Percentiles rank a stretch among this genome's conserved stretches.
Evolutionary conservation across 768 basidiomycete genomes (phyloP).

Genomic region (Boletus tylopilopsis): DNA sequence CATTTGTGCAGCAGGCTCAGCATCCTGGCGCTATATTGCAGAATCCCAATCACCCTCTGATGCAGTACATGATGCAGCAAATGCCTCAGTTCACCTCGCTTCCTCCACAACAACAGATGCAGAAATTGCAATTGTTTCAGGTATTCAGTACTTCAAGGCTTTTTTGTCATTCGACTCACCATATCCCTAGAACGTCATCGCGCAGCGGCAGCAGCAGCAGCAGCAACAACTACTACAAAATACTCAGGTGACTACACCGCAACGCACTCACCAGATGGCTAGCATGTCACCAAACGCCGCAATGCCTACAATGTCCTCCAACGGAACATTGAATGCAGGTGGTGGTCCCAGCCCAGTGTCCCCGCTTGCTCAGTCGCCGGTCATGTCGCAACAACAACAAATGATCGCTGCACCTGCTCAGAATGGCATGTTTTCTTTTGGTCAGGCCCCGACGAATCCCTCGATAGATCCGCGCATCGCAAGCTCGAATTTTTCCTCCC

Average conservation of each 20-base stretch:
- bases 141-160: conserved; percentile 29
- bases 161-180: conserved; percentile 6
- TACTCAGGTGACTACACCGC: conserved; percentile 16
- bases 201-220: conserved; percentile 27
- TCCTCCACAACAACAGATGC: conserved; percentile 53
- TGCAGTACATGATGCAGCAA: conserved; percentile 49
- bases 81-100: conserved; percentile 53
- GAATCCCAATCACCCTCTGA: conserved; percentile 51
- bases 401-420: conserved; percentile 27
- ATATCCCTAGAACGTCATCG: conserved; percentile 12
- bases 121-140: conserved; percentile 52
- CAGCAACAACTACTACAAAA: conserved; percentile 25
- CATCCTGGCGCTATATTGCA: conserved; percentile 50
- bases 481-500: conserved; percentile 25
- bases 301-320: conserved; percentile 24
- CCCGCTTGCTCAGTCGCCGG: conserved; percentile 25
- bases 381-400: conserved; percentile 28
- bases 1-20: conserved; percentile 35
- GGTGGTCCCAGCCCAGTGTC: conserved; percentile 30
- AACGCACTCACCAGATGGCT: conserved; percentile 30
- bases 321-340: conserved; percentile 19
- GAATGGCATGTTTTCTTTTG: conserved; percentile 31
- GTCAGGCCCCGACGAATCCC: conserved; percentile 20
- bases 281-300: conserved; percentile 28
- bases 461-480: conserved; percentile 32